A percentile compares a stretch with the other conserved stretches of the same genome.
Conservation (phyloP, 2,329 filamentous ascomycete species). For the Arthroderma sp. region DNA sequence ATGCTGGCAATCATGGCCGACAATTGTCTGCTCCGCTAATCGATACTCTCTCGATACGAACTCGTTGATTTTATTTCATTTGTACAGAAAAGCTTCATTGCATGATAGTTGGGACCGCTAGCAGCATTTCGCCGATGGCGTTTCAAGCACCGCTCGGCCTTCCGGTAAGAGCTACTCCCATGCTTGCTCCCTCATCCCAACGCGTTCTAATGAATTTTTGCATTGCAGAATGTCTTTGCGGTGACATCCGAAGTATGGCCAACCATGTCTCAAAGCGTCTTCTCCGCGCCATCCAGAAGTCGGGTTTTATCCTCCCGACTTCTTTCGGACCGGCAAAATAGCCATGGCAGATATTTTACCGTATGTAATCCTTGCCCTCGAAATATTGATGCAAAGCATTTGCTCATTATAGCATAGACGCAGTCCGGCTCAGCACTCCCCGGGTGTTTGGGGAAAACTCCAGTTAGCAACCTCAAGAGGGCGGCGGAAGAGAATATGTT, state of each 20-base stretch:
- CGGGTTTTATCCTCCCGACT: constrained; percentile 14
- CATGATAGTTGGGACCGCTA: too few relatives aligned
- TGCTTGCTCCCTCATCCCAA: too few relatives aligned
- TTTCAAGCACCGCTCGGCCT: constrained; percentile 36
- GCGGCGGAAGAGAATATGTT: constrained; percentile 7
- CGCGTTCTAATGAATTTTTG: too few relatives aligned
- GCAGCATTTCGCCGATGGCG: constrained; percentile 27
- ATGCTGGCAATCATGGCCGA: too few relatives aligned
- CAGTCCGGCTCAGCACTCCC: constrained; percentile 1
- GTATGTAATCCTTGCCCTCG: constrained; percentile 2
- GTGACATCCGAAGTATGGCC: constrained; percentile 33
- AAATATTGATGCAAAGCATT: neutral
- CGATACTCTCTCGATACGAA: too few relatives aligned
- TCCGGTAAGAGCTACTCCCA: constrained; percentile 26
- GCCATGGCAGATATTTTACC: neutral
- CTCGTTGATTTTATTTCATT: too few relatives aligned
- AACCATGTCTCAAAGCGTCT: constrained; percentile 24
- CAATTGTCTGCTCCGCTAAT: too few relatives aligned
- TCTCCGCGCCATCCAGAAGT: constrained; percentile 25
- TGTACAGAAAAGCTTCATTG: too few relatives aligned
- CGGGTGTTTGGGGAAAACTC: neutral
- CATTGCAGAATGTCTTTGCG: constrained; percentile 31
- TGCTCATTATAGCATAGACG: neutral
- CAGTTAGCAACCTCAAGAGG: constrained; percentile 2
- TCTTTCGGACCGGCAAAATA: constrained; percentile 4